These are phyloP conservation scores for Arabidopsis arenosa DNA, from an alignment of 345 rosid species.

Conservation along the genomic window DNA sequence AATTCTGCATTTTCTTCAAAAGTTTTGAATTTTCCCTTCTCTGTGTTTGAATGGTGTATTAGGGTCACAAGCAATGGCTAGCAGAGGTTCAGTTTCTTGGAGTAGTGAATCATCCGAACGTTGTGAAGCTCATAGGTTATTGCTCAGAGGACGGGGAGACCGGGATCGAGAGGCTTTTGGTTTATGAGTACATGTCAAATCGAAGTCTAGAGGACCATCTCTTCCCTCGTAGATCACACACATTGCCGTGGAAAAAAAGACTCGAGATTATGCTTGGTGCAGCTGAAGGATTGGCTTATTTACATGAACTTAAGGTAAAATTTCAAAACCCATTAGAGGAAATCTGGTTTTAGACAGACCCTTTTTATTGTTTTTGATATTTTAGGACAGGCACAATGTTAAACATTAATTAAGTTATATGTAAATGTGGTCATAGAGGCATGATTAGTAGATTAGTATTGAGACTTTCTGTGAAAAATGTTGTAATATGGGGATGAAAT, in stretches of 20 bases:
- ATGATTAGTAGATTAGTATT: conserved; percentile 7
- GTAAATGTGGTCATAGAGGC: not conserved
- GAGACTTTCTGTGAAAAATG: conserved; percentile 5
- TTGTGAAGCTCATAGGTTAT: conserved; percentile 87
- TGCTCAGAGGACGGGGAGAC: conserved; percentile 73
- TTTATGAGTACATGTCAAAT: conserved; percentile 81
- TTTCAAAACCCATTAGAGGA: not conserved
- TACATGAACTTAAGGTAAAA: conserved; percentile 82
- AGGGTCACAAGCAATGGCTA: conserved; percentile 98
- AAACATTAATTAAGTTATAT: not conserved
- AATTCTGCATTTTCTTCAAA: not conserved
- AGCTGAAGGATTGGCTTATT: conserved; percentile 81
- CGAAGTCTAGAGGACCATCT: conserved; percentile 91
- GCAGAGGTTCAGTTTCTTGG: conserved; percentile 92
- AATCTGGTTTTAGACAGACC: not conserved
- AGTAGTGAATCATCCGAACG: conserved; percentile 76
- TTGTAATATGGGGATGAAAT: not conserved
- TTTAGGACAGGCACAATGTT: not conserved
- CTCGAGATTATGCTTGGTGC: conserved; percentile 75
- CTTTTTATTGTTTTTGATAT: conserved; percentile 15
- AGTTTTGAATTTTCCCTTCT: conserved; percentile 5
- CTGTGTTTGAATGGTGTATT: conserved; percentile 13
- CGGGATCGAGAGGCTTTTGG: conserved; percentile 79
- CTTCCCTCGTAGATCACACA: conserved; percentile 55
- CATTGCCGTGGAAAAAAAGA: conserved; percentile 75